phyloP scores from a whole-genome alignment of 257 asterid genomes.

The Solanum habrochaites region DNA sequence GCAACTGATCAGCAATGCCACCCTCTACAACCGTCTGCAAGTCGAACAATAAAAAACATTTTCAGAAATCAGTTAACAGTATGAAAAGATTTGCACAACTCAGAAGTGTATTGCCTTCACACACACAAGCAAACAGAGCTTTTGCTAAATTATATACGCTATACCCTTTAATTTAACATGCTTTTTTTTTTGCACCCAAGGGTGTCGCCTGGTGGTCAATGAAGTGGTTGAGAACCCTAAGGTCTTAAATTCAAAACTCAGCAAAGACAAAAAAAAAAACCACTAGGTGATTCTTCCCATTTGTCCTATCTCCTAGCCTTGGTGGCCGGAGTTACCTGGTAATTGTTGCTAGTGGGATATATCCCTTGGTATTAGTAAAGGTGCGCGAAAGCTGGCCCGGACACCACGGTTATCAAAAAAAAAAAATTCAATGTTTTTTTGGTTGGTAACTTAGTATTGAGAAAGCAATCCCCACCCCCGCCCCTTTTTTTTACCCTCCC shows the following conservation, averaged over 20 bases:
- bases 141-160: neutral
- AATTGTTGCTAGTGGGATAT: neutral
- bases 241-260: neutral
- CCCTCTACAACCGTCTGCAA: constrained; percentile 72
- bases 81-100: neutral
- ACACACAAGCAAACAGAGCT: neutral
- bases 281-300: neutral
- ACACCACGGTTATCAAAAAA: neutral
- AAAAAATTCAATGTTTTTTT: too few relatives aligned
- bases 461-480: neutral
- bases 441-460: neutral
- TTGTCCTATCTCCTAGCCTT: neutral
- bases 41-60: neutral
- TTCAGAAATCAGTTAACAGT: neutral
- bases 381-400: too few relatives aligned
- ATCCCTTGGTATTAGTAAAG: neutral
- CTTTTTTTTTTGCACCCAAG: neutral
- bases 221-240: neutral
- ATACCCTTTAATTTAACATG: neutral
- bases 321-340: neutral
- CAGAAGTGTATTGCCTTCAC: neutral
- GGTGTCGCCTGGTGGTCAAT: neutral
- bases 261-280: too few relatives aligned
- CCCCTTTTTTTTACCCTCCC: neutral
- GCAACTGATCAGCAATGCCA: constrained; percentile 80